Evolutionary conservation across 441 rosid species (phyloP), one percentile per base, ranked within the genome.

Genomic region (Cnidoscolus chayamansa): DNA sequence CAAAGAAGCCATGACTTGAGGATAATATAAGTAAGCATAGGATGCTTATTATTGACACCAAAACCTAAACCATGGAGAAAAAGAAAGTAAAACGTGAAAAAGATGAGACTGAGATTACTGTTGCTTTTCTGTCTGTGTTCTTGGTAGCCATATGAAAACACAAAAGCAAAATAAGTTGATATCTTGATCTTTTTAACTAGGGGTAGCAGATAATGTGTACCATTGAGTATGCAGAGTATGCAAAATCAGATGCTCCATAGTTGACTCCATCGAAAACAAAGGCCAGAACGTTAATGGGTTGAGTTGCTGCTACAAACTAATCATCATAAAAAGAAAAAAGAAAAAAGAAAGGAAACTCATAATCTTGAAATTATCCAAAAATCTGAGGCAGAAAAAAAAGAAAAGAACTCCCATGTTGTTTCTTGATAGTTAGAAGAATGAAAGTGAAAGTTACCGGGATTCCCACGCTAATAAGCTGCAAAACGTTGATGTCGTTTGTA

Each of bases 181-280:
- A 35, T 12, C 32, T 4, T 10, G 57, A 11, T 15, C 31, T 17
- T 43, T 32, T 10, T 31, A 11, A 25, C 11, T 0, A 25, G 1
- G 2, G 49, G 61, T 64, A 30, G 20, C 49, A 40, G 68, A 40
- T 17, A 20, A 66, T 25, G 58, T 7, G 69, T 75, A 83, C 94
- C 90, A 89, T 87, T 8, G 94, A 85, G 76, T 71, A 84, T 7
- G 92, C 86, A 7, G 92, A 78, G 56, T 86, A 87, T 48, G 86
- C 86, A 72, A 83, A 86, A 76, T 89, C 89, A 0, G 90, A 86
- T 48, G 89, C 90, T 56, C 90, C 92, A 48, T 76, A 86, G 78
- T 86, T 87, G 47, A 89, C 67, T 55, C 94, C 94, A 37, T 87
- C 90, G 6, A 89, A 85, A 56, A 87, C 87, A 12, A 87, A 89